Percentiles rank a stretch among this genome's conserved stretches.
phyloP scores from a whole-genome alignment of 2,329 filamentous ascomycete genomes.

The Raffaelea arxii region DNA sequence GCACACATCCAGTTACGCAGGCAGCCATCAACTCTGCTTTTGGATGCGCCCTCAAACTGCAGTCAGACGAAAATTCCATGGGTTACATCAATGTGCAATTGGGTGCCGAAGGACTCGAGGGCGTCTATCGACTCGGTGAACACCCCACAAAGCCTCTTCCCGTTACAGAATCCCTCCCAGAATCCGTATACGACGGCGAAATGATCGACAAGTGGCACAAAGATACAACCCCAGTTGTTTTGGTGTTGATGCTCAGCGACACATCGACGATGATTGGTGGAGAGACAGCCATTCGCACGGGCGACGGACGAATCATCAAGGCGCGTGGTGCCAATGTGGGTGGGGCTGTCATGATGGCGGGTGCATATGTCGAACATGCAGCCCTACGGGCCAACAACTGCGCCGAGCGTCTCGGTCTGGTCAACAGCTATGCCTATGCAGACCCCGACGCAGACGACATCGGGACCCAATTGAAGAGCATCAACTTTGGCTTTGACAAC shows the following conservation, averaged over 20 bases:
- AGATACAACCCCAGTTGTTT: conserved; percentile 9
- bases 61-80: conserved; percentile 10
- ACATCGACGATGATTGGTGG: conserved; percentile 10
- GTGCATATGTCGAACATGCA: conserved; percentile 9
- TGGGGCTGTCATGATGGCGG: conserved; percentile 10
- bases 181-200: background rate
- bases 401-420: conserved; percentile 9
- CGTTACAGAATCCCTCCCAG: background rate
- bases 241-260: conserved; percentile 12
- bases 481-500: conserved; percentile 8
- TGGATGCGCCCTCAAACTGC: conserved; percentile 4
- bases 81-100: conserved; percentile 12
- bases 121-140: conserved; percentile 7
- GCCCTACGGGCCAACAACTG: conserved; percentile 11
- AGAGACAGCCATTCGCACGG: conserved; percentile 10
- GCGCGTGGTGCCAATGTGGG: conserved; percentile 9
- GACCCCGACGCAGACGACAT: conserved; percentile 10
- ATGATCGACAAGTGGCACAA: conserved; percentile 11
- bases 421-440: conserved; percentile 11
- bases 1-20: conserved; percentile 5
- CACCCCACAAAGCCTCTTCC: conserved; percentile 7
- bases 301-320: conserved; percentile 6
- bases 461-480: conserved; percentile 8
- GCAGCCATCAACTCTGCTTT: conserved; percentile 6
- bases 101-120: conserved; percentile 9